phyloP scores from a whole-genome alignment of 352 stramenopile genomes.

The Pythium phragmitis region DNA sequence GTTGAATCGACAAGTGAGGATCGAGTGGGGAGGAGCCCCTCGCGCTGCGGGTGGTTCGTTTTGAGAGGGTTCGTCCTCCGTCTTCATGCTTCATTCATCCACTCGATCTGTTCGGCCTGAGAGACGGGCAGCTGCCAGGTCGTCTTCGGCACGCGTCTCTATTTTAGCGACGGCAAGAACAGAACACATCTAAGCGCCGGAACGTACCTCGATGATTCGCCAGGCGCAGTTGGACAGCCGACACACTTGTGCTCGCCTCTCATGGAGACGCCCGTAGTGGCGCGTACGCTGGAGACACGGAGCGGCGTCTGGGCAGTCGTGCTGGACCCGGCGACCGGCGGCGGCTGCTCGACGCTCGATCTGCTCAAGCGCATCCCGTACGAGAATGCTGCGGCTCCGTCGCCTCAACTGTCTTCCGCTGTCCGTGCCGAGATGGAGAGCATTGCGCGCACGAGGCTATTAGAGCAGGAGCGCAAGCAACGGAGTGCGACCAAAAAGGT shows the following conservation, averaged over 20 bases:
- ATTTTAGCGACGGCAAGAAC: not conserved
- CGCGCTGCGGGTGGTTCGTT: no score
- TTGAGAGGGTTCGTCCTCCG: constrained; percentile 5
- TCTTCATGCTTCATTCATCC: constrained; percentile 4
- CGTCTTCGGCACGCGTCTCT: not conserved
- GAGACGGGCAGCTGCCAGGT: constrained; percentile 9
- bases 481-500: constrained; percentile 2
- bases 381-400: constrained; percentile 9
- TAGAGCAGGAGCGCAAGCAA: constrained; percentile 11
- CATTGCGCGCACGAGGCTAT: constrained; percentile 12
- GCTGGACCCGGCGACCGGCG: constrained; percentile 25
- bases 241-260: not conserved
- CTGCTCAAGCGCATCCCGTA: constrained; percentile 44
- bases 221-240: no score
- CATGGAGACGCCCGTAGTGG: not conserved
- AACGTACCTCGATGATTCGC: not conserved
- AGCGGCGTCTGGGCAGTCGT: constrained; percentile 13
- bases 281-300: not conserved
- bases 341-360: constrained; percentile 62
- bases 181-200: not conserved
- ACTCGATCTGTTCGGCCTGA: constrained; percentile 3
- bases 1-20: constrained; percentile 23
- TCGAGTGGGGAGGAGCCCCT: not conserved
- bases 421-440: constrained; percentile 51
- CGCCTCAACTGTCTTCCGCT: constrained; percentile 17